Conservation (phyloP, 139 green algal genomes). For the Medakamo hakoo region DNA sequence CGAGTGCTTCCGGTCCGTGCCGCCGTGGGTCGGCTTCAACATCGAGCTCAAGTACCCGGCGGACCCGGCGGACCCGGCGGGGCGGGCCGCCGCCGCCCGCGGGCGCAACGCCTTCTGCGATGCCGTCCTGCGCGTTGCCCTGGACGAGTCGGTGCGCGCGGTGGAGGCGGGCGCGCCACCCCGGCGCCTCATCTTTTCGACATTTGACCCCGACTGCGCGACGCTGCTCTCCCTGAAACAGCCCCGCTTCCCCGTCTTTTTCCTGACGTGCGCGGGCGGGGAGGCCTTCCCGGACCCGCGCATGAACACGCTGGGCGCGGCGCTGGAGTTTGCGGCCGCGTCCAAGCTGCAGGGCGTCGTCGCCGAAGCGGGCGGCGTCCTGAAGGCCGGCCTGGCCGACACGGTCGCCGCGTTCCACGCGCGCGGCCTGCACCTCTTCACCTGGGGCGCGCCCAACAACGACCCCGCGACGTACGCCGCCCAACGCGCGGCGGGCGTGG, state of each 20-base stretch:
- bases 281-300: slow-evolving; percentile 26
- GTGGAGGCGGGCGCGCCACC: not conserved
- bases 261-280: slow-evolving; percentile 29
- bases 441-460: slow-evolving; percentile 28
- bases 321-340: slow-evolving; percentile 21
- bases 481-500: slow-evolving; percentile 19
- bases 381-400: slow-evolving; percentile 15
- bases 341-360: slow-evolving; percentile 29
- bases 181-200: slow-evolving; percentile 25
- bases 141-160: not conserved
- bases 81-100: slow-evolving; percentile 7
- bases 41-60: slow-evolving; percentile 38
- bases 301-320: slow-evolving; percentile 29
- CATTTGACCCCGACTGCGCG: slow-evolving; percentile 30
- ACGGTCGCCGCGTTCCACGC: slow-evolving; percentile 16
- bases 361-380: slow-evolving; percentile 11
- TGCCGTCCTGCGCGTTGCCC: slow-evolving; percentile 12
- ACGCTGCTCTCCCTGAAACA: slow-evolving; percentile 27
- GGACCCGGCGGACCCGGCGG: slow-evolving; percentile 10
- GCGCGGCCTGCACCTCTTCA: slow-evolving; percentile 28
- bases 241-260: slow-evolving; percentile 25
- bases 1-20: slow-evolving; percentile 22
- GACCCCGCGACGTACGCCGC: slow-evolving; percentile 11
- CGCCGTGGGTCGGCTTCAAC: slow-evolving; percentile 29
- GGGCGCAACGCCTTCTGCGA: slow-evolving; percentile 29